Base-by-base conservation (phyloP, 2,329 filamentous ascomycete species). In the Arthrobotrys iridis region DNA sequence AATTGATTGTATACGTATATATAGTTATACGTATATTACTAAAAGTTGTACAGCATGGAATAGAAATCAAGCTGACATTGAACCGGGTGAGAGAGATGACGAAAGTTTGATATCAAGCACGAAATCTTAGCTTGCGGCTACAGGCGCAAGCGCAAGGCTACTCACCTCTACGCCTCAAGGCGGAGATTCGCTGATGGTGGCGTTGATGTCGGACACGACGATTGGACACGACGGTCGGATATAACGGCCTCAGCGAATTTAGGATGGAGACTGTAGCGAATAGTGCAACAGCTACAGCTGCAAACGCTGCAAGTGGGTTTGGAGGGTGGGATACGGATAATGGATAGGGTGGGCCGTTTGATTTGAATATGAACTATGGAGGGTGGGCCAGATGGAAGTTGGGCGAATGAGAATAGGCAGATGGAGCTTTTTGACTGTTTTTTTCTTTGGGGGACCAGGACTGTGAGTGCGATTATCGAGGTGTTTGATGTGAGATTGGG, bases 391-490 rank as follows among this genome's bases (percentile, higher is more conserved):
- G 67, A 72, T 24, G 59, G 59, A 2, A 62, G 59, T 28, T 72
- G 67, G 67, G 59, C 67, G 22, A 52, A 82, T 75, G 79, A 86
- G 71, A 86, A 87, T 78, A 80, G 83, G 77, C 85, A 87, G 81
- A 84, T 89, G 78, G 88, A 91, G 77, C 84, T 91, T 46, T 91
- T 92, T 81, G 90, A 91, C n/a, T 79, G 88, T 88, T 0, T 92
- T 92, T 80, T 91, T 91, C 83, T 91, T 91, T 80, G 89, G 89
- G 0, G 86, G 65, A 3, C 65, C 65, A 4, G 65, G 65, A 10
- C 35, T 70, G 13, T 70, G 48, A 70, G 18, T n/a, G n/a, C n/a
- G n/a, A n/a, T n/a, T n/a, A n/a, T n/a, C n/a, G n/a, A n/a, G n/a
- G n/a, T n/a, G n/a, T n/a, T n/a, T n/a, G n/a, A n/a, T n/a, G n/a